Evolutionary conservation across 352 stramenopile genomes (phyloP), one percentile per base, ranked within the genome.

Genomic region (Phytophthora lateralis): DNA sequence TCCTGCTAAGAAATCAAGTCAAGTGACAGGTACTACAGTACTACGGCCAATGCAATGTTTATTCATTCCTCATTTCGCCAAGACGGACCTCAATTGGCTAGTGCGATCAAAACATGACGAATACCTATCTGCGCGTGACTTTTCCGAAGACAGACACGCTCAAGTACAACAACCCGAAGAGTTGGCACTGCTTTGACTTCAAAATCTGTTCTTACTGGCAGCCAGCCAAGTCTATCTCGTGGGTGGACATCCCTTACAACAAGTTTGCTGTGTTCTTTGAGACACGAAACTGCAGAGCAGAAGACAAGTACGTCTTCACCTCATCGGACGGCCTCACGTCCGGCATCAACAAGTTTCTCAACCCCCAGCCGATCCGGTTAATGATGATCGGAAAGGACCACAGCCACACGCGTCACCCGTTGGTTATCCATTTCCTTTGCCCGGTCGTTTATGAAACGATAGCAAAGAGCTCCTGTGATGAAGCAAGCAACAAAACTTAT

Each of bases 391-490:
- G 15, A 44, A 12, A 20, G 6, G 15, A 42, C 14, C 15, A n/a
- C n/a, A 24, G 39, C n/a, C 26, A 17, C n/a, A 29, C 30, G 30
- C 50, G 17, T 41, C 55, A n/a, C 7, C 55, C 55, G 4, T 15
- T 48, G 34, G 24, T 32, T 2, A 62, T 11, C 12, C 35, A 35
- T 4, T 45, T 41, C n/a, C 30, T 29, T 14, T 61, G 54, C 12
- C 55, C 43, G 18, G 20, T 29, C 20, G 17, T 17, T 12, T 42
- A 46, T n/a, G 4, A 45, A 29, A 24, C 21, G 21, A 24, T 24
- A 27, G 18, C 18, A 27, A 46, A 46, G 17, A 46, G 39, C 17
- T 14, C 18, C 39, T 15, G 18, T 27, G 5, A 21, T 17, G 35
- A 20, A 21, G 15, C 12, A 20, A 15, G 15, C 17, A 39, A 45